Evolutionary conservation across 2,329 filamentous ascomycete species (phyloP), one percentile per base, ranked within the genome.

Genomic region (Scedosporium dehoogii): DNA sequence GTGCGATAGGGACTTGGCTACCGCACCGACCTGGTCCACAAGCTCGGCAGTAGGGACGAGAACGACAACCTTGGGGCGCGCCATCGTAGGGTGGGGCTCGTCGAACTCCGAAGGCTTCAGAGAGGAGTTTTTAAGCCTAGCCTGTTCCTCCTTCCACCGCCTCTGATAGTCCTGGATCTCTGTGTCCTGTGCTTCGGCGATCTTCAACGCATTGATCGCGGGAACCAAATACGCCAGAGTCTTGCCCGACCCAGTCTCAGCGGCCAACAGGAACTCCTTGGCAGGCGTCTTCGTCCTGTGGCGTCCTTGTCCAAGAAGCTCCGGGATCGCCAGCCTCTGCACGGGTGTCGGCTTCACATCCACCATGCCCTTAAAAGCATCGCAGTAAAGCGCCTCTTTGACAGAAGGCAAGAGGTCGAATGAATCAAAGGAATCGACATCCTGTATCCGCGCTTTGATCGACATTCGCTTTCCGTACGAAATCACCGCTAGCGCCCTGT

Each of bases 191-290:
- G 79, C 78, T 70, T 93, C 90, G 5, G 85, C 86, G 41, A 84
- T 78, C 76, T 99, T 99, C 69, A 99, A 75, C 7, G 90, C 89
- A 74, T 99, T 86, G 60, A 99, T 80, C 16, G 88, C 82, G 0
- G 94, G 96, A 4, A 97, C 75, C 4, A 97, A 78, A 71, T 99
- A 99, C 7, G 94, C 91, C 65, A 99, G 79, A 1, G 94, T 99
- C 79, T 99, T 99, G 64, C 94, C 94, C 0, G 94, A 97, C 12
- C 94, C 94, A 0, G 94, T 99, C 78, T 99, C 94, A 10, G 94
- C 94, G 3, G 94, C 94, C 59, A 99, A 80, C 12, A 99, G 81
- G 70, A 91, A 97, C 75, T 78, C 82, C 64, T 76, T 74, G 67
- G 70, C 81, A 62, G 68, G 62, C 1, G 59, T 64, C 60, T 70